Evolutionary conservation across 768 basidiomycete genomes (phyloP), one percentile per base, ranked within the genome.

Genomic region (Naematelia encephala): DNA sequence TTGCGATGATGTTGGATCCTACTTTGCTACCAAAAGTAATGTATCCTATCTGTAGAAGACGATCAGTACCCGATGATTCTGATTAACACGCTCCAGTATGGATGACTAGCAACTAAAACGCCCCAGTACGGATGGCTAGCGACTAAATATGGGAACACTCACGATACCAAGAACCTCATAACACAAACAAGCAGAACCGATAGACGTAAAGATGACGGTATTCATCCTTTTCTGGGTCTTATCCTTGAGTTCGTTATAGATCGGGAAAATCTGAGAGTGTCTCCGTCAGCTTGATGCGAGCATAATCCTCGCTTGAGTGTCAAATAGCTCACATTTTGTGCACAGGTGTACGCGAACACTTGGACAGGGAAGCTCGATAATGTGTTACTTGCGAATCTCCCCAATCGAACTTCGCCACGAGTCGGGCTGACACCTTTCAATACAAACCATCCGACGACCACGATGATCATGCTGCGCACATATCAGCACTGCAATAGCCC

Each of bases 11-110:
- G 78, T 97, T 96, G 39, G 87, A 84, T 28, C 88, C 87, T 63
- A 97, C 91, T 30, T 85, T 89, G 66, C 86, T 86, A 1, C 93
- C 93, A 76, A 97, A 97, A 0, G 93, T 96, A 53, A 97, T 80
- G 74, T 97, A 97, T 0, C 92, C 92, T 19, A 73, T 68, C 63
- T 65, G 16, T 67, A 14, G 16, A 44, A 27, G 49, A 22, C 30
- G 51, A 16, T 12, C 22, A 5, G n/a, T n/a, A n/a, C n/a, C n/a
- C n/a, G n/a, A n/a, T n/a, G n/a, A n/a, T n/a, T n/a, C n/a, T n/a
- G n/a, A n/a, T n/a, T n/a, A n/a, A n/a, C n/a, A n/a, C n/a, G n/a
- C n/a, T n/a, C n/a, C n/a, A n/a, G n/a, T n/a, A n/a, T n/a, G n/a
- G n/a, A n/a, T n/a, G n/a, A n/a, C n/a, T n/a, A n/a, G n/a, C n/a